Evolutionary conservation across 257 asterid genomes (phyloP).

Genomic region (Solanum peruvianum): DNA sequence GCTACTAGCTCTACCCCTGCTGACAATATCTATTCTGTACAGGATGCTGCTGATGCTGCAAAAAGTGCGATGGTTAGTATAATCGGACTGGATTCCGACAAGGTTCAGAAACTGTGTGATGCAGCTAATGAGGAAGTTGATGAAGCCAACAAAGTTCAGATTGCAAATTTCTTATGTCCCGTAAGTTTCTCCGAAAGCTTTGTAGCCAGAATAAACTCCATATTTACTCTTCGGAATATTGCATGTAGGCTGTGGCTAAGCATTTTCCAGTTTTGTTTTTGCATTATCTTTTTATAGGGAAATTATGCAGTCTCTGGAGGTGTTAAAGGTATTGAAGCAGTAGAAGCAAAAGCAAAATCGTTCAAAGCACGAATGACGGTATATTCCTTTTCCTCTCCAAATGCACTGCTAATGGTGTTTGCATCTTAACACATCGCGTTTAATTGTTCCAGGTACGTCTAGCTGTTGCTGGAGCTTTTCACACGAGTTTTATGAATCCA

Average conservation of each 20-base stretch:
- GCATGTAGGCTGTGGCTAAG: not conserved
- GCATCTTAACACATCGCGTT: not conserved
- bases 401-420: not conserved
- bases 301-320: constrained; percentile 99
- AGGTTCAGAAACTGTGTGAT: constrained; percentile 90
- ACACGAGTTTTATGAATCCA: constrained; percentile 90
- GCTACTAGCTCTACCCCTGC: too few relatives aligned
- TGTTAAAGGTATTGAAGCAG: constrained; percentile 91
- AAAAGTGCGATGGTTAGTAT: constrained; percentile 95
- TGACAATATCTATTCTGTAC: not conserved
- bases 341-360: constrained; percentile 91
- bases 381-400: not conserved
- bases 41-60: constrained; percentile 98
- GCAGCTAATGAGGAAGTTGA: constrained; percentile 97
- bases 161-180: constrained; percentile 91
- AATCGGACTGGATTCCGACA: constrained; percentile 85
- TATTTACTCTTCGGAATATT: not conserved
- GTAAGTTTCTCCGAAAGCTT: constrained; percentile 29
- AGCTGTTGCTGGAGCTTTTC: constrained; percentile 98
- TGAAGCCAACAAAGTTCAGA: constrained; percentile 79
- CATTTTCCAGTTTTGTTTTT: not conserved
- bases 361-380: constrained; percentile 98
- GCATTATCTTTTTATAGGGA: constrained; percentile 38
- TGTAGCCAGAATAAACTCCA: not conserved
- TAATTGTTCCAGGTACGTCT: constrained; percentile 51